Evolutionary conservation across 2,329 filamentous ascomycete genomes (phyloP).

Genomic region (Orbilia oligospora): DNA sequence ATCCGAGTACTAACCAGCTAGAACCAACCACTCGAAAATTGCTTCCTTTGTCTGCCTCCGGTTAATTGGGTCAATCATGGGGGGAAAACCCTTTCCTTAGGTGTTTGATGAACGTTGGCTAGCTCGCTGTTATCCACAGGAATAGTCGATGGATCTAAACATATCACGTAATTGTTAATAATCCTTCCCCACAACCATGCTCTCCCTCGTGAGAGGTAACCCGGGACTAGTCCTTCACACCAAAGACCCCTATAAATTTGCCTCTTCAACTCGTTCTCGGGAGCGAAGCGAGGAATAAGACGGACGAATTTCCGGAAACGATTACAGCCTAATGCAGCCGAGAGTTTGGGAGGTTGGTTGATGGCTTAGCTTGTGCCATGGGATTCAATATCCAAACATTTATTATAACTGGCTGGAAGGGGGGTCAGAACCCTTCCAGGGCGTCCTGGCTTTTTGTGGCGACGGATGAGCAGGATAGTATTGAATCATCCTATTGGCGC

Average conservation of each 20-base stretch:
- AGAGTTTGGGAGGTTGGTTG: neutral
- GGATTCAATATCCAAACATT: neutral
- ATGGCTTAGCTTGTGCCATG: neutral
- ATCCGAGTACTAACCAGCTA: neutral
- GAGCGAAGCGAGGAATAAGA: slow-evolving; percentile 40
- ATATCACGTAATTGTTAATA: slow-evolving; percentile 39
- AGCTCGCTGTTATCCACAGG: neutral
- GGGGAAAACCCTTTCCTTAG: neutral
- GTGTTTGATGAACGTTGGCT: slow-evolving; percentile 5
- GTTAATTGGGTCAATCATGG: neutral
- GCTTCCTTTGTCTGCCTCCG: neutral
- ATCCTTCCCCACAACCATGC: slow-evolving; percentile 22
- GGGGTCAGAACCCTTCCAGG: neutral
- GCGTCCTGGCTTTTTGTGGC: neutral
- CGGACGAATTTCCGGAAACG: slow-evolving; percentile 47
- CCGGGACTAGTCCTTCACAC: slow-evolving; percentile 5
- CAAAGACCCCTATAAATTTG: neutral
- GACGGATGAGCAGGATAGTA: neutral
- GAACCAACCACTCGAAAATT: neutral
- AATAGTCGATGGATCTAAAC: slow-evolving; percentile 3
- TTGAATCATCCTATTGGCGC: slow-evolving; percentile 17
- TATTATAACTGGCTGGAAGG: neutral
- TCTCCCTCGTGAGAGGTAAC: slow-evolving; percentile 15
- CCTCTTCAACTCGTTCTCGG: slow-evolving; percentile 23
- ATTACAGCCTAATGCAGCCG: slow-evolving; percentile 25